A percentile compares a stretch with the other conserved stretches of the same genome.
Evolutionary conservation across 140 eudicot genomes (phyloP).

Genomic region (Flaveria floridana): DNA sequence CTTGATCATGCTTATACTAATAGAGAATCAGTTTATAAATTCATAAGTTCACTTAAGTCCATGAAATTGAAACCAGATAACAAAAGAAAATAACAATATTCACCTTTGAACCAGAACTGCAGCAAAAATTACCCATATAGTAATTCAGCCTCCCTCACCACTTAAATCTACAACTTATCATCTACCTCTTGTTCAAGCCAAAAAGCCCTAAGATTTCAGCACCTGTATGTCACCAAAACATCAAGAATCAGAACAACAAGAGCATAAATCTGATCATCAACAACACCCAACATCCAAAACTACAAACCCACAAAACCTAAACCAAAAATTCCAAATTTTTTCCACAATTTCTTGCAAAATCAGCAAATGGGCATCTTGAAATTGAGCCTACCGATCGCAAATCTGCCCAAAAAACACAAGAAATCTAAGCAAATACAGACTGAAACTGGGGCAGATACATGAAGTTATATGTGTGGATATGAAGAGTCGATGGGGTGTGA

Average conservation of each 20-base stretch:
- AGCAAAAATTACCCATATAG: constrained; percentile 74
- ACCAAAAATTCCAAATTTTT: constrained; percentile 18
- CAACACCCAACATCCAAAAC: constrained; percentile 28
- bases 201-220: constrained; percentile 36
- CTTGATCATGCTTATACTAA: constrained; percentile 13
- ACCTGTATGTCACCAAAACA: constrained; percentile 38
- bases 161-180: constrained; percentile 45
- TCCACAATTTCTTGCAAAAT: constrained; percentile 14
- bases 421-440: not conserved
- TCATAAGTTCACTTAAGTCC: not conserved
- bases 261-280: constrained; percentile 21
- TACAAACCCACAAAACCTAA: constrained; percentile 31
- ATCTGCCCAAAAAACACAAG: constrained; percentile 24
- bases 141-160: constrained; percentile 45
- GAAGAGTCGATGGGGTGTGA: constrained; percentile 9
- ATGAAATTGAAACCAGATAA: constrained; percentile 20
- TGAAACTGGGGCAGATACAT: constrained; percentile 19
- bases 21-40: not conserved
- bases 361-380: constrained; percentile 34
- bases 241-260: constrained; percentile 21
- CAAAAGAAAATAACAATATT: not conserved
- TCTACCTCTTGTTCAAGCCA: constrained; percentile 37
- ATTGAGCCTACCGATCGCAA: constrained; percentile 53
- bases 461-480: constrained; percentile 3
- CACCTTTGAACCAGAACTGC: constrained; percentile 63